These are phyloP conservation scores for Talaromyces ruber DNA, from an alignment of 495 filamentous ascomycete species.

Conservation along the genomic window DNA sequence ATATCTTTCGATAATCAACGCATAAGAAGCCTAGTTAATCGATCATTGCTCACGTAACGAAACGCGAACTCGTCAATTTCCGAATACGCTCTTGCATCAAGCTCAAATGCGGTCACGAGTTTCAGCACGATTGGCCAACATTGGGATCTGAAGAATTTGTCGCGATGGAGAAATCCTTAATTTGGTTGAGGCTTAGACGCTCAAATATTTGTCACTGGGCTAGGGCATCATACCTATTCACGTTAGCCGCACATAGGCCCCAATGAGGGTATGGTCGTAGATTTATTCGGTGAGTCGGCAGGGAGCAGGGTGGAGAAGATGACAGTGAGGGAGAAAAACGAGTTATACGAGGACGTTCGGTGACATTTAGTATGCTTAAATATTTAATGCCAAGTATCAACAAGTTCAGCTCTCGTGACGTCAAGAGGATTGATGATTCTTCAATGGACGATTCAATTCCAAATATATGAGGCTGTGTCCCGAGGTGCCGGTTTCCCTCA, in stretches of 20 bases:
- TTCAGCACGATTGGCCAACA: not conserved
- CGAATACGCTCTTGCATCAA: slow-evolving; percentile 4
- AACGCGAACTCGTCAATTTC: slow-evolving; percentile 2
- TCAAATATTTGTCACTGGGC: not conserved
- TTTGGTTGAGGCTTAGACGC: not conserved
- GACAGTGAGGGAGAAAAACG: not conserved
- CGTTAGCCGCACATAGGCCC: not conserved
- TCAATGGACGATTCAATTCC: slow-evolving; percentile 2
- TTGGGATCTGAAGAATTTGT: not conserved
- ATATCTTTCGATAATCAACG: not conserved
- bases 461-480: slow-evolving; percentile 4
- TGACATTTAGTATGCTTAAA: not conserved
- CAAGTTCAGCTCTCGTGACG: not conserved
- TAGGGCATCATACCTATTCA: not conserved
- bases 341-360: not conserved
- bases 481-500: not conserved
- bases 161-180: not conserved
- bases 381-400: not conserved
- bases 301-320: not conserved
- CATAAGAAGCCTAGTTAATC: not conserved
- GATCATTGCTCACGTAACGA: not conserved
- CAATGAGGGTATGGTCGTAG: not conserved
- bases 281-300: not conserved
- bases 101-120: not conserved
- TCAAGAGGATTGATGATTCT: not conserved